Conservation (phyloP, 371 early-diverging fungal genomes). For the Apophysomyces trapeziformis region DNA sequence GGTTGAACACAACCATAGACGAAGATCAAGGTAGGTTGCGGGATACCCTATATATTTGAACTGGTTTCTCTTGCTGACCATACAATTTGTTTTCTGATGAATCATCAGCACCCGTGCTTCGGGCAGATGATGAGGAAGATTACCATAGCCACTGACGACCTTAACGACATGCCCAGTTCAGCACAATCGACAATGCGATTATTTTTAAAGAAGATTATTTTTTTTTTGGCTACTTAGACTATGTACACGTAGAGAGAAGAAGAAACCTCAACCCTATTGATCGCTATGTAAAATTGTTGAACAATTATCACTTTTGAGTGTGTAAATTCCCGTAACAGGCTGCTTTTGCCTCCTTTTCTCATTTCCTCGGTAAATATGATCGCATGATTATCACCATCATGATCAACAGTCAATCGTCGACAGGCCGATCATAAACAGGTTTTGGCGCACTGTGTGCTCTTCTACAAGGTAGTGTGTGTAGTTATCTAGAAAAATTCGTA, state of each 20-base stretch:
- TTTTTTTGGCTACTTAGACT: too few species aligned
- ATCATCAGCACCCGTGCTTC: neutral
- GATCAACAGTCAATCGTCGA: neutral
- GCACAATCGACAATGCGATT: neutral
- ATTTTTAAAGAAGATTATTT: neutral
- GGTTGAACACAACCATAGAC: neutral
- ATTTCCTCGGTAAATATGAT: too few species aligned
- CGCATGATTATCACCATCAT: too few species aligned
- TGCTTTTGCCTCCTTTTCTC: neutral
- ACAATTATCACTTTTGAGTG: too few species aligned
- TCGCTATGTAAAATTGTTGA: too few species aligned
- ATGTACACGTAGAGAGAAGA: too few species aligned
- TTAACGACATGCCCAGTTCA: neutral
- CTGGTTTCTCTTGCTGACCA: too few species aligned
- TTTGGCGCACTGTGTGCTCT: slow-evolving; percentile 34
- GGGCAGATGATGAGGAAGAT: neutral
- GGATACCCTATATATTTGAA: too few species aligned
- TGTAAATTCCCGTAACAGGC: too few species aligned
- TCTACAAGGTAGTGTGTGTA: slow-evolving; percentile 56
- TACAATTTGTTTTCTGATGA: too few species aligned
- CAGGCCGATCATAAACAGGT: neutral
- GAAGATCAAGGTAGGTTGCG: slow-evolving; percentile 3
- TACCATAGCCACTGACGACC: neutral
- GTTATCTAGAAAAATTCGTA: slow-evolving; percentile 58
- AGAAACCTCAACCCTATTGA: too few species aligned